Evolutionary conservation across 2,329 filamentous ascomycete genomes (phyloP).

Genomic region (Pseudocercospora musae): DNA sequence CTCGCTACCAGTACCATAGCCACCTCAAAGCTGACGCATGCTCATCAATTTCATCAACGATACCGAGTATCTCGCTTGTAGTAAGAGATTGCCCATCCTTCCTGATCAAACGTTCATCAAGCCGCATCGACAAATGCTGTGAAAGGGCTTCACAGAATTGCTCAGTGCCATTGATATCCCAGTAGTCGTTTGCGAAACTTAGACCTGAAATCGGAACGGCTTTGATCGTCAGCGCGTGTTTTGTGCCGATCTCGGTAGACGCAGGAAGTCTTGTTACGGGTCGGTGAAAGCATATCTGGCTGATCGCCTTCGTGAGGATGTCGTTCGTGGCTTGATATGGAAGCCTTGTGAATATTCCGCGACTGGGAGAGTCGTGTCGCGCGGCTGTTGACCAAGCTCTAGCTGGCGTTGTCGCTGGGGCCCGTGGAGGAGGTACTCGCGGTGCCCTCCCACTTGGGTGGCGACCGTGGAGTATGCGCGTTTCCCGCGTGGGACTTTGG

Average conservation of each 20-base stretch:
- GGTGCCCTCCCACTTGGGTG: not conserved
- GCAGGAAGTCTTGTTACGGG: not conserved
- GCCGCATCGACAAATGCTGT: constrained; percentile 1
- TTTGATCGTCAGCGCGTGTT: constrained; percentile 9
- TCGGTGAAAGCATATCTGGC: not conserved
- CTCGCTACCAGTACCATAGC: constrained; percentile 20
- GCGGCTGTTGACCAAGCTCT: not conserved
- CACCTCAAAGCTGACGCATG: constrained; percentile 19
- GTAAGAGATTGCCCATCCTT: not conserved
- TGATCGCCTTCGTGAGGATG: not conserved
- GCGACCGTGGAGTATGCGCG: not conserved
- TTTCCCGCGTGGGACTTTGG: not conserved
- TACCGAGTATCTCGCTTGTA: constrained; percentile 6
- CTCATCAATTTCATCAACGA: constrained; percentile 10
- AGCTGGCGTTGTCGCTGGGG: not conserved
- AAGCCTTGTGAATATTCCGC: not conserved
- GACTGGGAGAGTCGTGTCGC: not conserved
- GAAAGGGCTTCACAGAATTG: constrained; percentile 16
- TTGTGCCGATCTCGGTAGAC: not conserved
- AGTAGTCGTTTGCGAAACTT: constrained; percentile 8
- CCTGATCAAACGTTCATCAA: constrained; percentile 3
- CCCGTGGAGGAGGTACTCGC: not conserved
- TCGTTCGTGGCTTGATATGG: not conserved
- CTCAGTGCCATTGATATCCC: constrained; percentile 15
- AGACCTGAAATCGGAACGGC: constrained; percentile 7